Base-by-base conservation (phyloP, 1,284 basidiomycete species). In the Rhodotorula sp. region DNA sequence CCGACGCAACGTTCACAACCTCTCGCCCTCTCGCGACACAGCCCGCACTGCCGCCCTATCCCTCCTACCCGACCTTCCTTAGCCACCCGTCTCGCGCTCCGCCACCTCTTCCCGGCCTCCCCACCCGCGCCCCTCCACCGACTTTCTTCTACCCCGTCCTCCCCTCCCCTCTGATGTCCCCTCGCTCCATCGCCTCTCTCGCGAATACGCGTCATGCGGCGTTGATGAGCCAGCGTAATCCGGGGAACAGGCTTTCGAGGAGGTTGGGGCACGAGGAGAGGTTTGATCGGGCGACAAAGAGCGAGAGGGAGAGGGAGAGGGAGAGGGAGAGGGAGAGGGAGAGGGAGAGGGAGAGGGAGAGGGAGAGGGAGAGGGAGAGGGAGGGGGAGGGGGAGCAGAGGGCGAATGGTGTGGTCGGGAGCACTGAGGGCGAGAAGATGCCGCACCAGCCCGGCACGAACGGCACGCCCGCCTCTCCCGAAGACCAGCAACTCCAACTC, bases 131-230 rank as follows among this genome's bases (percentile, higher is more conserved):
- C 18, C 47, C 58, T 47, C 30, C 26, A 1, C 62, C 62, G 8
- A 58, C 56, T 31, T 58, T 10, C 28, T 64, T 30, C 62, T 64
- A 44, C 62, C 62, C 62, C 20, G 2, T 20, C 26, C n/a, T 64
- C 26, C 37, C 62, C 37, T 58, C 62, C 16, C 62, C 62, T 13
- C 48, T 64, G 10, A 37, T 64, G 34, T 57, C 55, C 1, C 55
- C 62, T 6, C 34, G 48, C 20, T 28, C 46, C 6, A 47, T 37
- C 31, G n/a, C 31, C 22, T 13, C 24, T 13, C 47, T 64, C 55
- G 54, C 54, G 7, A 24, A n/a, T 24, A 26, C 26, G 34, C n/a
- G 48, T 22, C 28, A 22, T 1, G 1, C 7, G 2, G 28, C 26
- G 18, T 20, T 18, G 9, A 9, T 5, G 10, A 20, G 1, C 11